phyloP scores from a whole-genome alignment of 805 yeast species.

The Teunomyces stri region DNA sequence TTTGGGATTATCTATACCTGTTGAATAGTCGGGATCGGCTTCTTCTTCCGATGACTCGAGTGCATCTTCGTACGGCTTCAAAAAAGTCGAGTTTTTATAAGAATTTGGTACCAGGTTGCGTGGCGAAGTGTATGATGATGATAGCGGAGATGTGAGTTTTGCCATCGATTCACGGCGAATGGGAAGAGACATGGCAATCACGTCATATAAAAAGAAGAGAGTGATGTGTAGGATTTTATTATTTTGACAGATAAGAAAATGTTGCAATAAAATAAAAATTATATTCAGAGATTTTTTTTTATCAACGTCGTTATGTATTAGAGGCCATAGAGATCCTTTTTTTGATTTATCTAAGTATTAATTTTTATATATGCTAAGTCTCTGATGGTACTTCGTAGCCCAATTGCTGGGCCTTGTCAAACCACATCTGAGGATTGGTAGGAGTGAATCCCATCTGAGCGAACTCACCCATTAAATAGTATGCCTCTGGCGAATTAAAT shows the following conservation, averaged over 20 bases:
- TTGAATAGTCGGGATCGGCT: constrained; percentile 12
- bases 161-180: constrained; percentile 30
- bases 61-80: constrained; percentile 1
- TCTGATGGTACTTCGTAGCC: constrained; percentile 33
- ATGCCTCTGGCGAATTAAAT: constrained; percentile 38
- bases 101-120: constrained; percentile 20
- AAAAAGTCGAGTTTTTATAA: background rate
- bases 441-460: constrained; percentile 34
- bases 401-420: constrained; percentile 30
- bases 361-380: constrained; percentile 1
- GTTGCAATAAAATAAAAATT: background rate
- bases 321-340: background rate
- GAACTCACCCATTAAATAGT: constrained; percentile 36
- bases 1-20: constrained; percentile 30
- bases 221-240: background rate
- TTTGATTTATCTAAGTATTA: background rate
- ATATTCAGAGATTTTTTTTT: background rate
- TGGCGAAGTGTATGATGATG: constrained; percentile 13
- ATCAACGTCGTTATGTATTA: background rate
- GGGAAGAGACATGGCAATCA: background rate
- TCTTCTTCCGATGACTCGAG: constrained; percentile 7
- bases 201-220: background rate
- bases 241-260: background rate
- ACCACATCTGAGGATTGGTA: constrained; percentile 31
- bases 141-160: constrained; percentile 18